Evolutionary conservation across 805 yeast species (phyloP).

Genomic region (Candida caryicola): DNA sequence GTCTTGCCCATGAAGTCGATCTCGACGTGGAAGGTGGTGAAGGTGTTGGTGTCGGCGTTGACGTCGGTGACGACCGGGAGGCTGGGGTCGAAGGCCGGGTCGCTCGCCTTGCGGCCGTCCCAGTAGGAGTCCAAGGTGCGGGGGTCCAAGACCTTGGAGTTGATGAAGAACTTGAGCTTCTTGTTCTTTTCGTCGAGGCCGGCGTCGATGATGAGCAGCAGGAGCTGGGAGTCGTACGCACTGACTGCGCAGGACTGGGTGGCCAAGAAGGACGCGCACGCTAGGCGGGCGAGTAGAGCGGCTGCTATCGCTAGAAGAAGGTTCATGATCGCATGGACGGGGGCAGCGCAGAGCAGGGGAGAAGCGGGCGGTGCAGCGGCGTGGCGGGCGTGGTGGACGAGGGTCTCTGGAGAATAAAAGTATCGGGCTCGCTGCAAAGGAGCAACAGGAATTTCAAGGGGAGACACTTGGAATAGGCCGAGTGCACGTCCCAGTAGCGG

Average conservation of each 20-base stretch:
- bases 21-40: slow-evolving; percentile 47
- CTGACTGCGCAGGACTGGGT: slow-evolving; percentile 11
- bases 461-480: too few species aligned
- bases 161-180: slow-evolving; percentile 33
- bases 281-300: neutral
- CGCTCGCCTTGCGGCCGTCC: neutral
- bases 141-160: slow-evolving; percentile 23
- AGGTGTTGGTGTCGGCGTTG: slow-evolving; percentile 43
- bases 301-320: neutral
- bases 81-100: slow-evolving; percentile 3
- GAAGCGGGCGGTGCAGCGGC: too few species aligned
- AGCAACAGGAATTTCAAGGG: too few species aligned
- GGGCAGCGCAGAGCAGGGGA: too few species aligned
- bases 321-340: too few species aligned
- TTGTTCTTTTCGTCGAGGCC: slow-evolving; percentile 30
- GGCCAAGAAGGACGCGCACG: neutral
- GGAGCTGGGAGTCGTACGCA: slow-evolving; percentile 12
- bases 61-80: slow-evolving; percentile 38
- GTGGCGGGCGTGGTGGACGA: too few species aligned
- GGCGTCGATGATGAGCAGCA: slow-evolving; percentile 32
- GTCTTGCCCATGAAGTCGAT: slow-evolving; percentile 44
- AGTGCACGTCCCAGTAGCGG: too few species aligned
- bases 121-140: neutral
- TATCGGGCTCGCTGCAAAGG: too few species aligned
- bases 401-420: too few species aligned